Evolutionary conservation across 805 yeast genomes (phyloP).

Genomic region (Kluyveromyces dobzhanskii): DNA sequence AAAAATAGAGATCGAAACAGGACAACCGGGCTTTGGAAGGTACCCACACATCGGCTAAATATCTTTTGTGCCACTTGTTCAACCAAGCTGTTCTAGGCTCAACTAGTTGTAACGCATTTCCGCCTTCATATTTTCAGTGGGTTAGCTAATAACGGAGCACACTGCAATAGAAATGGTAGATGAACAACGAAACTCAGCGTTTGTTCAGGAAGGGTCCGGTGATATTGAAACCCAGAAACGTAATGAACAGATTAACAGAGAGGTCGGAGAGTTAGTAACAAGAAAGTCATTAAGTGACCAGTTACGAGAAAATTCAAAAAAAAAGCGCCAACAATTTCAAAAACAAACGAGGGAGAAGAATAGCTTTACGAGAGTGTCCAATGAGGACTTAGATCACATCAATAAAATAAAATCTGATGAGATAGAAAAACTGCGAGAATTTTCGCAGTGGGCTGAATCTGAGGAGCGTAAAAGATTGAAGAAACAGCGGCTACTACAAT

Average conservation of each 20-base stretch:
- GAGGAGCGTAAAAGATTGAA: neutral
- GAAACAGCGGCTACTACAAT: neutral
- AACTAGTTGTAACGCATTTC: no score
- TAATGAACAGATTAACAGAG: conserved; percentile 16
- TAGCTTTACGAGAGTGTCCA: conserved; percentile 22
- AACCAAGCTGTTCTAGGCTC: no score
- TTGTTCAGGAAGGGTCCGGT: conserved; percentile 24
- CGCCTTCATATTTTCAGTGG: no score
- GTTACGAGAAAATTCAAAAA: conserved; percentile 21
- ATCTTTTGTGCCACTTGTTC: no score
- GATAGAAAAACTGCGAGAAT: conserved; percentile 5
- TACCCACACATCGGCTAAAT: no score
- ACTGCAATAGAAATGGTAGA: no score
- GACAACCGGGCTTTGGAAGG: no score
- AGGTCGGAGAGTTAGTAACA: conserved; percentile 15
- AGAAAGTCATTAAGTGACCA: conserved; percentile 26
- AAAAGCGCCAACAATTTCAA: conserved; percentile 20
- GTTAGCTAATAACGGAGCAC: no score
- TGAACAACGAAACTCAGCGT: conserved; percentile 1
- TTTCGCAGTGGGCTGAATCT: neutral
- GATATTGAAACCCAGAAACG: conserved; percentile 18
- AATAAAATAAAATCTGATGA: conserved; percentile 7
- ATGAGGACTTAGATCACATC: conserved; percentile 17
- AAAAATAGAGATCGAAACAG: no score
- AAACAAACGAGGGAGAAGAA: conserved; percentile 19